phyloP scores from a whole-genome alignment of 768 basidiomycete species.

The Punctularia strigosozonata region DNA sequence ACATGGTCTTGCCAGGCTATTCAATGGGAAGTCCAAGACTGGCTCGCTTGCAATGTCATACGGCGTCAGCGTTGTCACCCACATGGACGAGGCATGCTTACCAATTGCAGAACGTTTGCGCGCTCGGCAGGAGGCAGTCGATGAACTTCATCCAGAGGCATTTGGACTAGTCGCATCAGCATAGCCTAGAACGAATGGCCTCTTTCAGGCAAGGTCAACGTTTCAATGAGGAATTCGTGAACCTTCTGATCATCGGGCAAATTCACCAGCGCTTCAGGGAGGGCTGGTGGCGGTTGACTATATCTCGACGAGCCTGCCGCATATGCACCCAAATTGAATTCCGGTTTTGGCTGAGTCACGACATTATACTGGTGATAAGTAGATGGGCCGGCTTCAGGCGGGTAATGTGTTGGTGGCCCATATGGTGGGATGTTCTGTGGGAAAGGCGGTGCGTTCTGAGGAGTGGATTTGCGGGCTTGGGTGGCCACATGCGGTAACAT shows the following conservation, averaged over 20 bases:
- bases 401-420: neutral
- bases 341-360: slow-evolving; percentile 33
- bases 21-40: neutral
- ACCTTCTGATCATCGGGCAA: slow-evolving; percentile 67
- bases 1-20: too few relatives aligned
- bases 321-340: slow-evolving; percentile 11
- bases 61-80: neutral
- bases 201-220: slow-evolving; percentile 7
- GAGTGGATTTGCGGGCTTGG: slow-evolving; percentile 16
- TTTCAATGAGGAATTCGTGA: slow-evolving; percentile 4
- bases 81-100: slow-evolving; percentile 14
- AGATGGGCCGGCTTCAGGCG: neutral
- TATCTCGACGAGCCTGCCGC: too few relatives aligned
- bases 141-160: slow-evolving; percentile 81
- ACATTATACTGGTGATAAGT: neutral
- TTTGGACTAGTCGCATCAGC: slow-evolving; percentile 66
- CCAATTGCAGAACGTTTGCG: slow-evolving; percentile 72
- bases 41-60: neutral
- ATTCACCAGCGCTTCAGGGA: slow-evolving; percentile 43
- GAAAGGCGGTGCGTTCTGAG: neutral
- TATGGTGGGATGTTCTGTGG: neutral
- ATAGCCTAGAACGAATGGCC: slow-evolving; percentile 36
- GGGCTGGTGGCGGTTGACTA: slow-evolving; percentile 5
- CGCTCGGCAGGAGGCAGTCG: slow-evolving; percentile 63
- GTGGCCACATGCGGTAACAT: slow-evolving; percentile 1